Evolutionary conservation across 257 asterid genomes (phyloP).

Genomic region (Anisodus tanguticus): DNA sequence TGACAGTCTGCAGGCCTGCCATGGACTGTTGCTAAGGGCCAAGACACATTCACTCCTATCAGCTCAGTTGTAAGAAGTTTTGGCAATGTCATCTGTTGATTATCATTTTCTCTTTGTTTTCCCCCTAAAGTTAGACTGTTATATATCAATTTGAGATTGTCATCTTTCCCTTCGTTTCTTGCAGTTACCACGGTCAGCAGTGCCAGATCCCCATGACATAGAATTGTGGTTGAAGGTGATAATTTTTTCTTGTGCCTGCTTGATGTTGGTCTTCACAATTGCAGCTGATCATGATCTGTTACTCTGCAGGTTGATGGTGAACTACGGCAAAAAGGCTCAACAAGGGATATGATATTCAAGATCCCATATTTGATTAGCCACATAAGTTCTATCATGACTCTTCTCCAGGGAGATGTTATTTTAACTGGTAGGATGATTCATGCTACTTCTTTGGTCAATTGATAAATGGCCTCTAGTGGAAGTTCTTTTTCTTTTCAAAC

Average conservation of each 20-base stretch:
- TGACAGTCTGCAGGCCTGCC: constrained; percentile 97
- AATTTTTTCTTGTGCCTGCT: not conserved
- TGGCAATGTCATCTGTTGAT: constrained; percentile 23
- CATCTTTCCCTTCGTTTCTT: constrained; percentile 10
- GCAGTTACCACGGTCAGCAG: constrained; percentile 71
- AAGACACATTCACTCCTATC: constrained; percentile 97
- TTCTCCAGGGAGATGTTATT: constrained; percentile 91
- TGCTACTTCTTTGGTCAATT: constrained; percentile 24
- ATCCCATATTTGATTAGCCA: constrained; percentile 97
- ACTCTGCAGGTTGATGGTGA: constrained; percentile 89
- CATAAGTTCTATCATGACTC: constrained; percentile 92
- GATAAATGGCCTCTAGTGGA: not conserved
- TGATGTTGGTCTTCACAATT: not conserved
- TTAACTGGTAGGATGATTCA: constrained; percentile 65
- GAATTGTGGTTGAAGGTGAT: constrained; percentile 94
- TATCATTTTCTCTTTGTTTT: not conserved
- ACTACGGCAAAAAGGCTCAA: constrained; percentile 84
- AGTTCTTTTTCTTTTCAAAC: constrained; percentile 10
- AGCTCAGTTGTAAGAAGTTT: constrained; percentile 79
- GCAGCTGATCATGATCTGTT: constrained; percentile 18
- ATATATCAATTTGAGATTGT: not conserved
- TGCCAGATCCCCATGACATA: constrained; percentile 86
- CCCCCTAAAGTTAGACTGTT: not conserved
- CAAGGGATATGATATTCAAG: constrained; percentile 89
- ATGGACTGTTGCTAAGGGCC: constrained; percentile 98